Conservation (phyloP, 805 yeast genomes). For the Kazachstania africana region DNA sequence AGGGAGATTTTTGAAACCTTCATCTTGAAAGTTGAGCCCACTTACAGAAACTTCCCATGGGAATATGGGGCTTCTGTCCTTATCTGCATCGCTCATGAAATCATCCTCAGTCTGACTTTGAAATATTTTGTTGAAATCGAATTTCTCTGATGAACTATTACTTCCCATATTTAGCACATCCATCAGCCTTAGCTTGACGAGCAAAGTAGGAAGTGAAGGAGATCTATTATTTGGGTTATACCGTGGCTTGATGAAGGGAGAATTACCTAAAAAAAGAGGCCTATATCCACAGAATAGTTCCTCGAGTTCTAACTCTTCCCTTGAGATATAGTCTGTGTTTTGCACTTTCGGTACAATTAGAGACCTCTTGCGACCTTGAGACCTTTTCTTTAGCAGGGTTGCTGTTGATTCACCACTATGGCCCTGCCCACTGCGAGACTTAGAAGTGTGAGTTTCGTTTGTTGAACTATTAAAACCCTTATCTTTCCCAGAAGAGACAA, state of each 20-base stretch:
- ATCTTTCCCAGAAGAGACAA: no score
- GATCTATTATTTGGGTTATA: constrained; percentile 2
- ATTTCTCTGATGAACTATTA: neutral
- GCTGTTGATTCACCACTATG: no score
- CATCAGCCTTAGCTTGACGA: neutral
- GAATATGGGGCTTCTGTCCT: constrained; percentile 19
- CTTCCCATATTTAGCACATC: neutral
- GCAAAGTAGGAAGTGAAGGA: neutral
- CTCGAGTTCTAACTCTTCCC: constrained; percentile 23
- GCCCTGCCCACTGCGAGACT: no score
- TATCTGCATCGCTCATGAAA: neutral
- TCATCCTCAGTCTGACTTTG: neutral
- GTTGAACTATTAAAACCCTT: no score
- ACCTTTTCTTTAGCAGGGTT: no score
- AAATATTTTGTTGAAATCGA: neutral
- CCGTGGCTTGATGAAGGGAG: constrained; percentile 8
- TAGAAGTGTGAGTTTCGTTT: no score
- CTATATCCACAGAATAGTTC: constrained; percentile 36
- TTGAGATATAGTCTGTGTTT: constrained; percentile 19
- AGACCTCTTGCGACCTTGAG: no score
- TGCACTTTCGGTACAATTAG: constrained; percentile 21
- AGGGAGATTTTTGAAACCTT: constrained; percentile 28
- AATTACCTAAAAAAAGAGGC: constrained; percentile 33
- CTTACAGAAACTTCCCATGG: constrained; percentile 32
- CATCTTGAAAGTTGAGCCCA: constrained; percentile 26